Evolutionary conservation across 306 rosid species (phyloP), one percentile per base, ranked within the genome.

Genomic region (Vigna angularis): DNA sequence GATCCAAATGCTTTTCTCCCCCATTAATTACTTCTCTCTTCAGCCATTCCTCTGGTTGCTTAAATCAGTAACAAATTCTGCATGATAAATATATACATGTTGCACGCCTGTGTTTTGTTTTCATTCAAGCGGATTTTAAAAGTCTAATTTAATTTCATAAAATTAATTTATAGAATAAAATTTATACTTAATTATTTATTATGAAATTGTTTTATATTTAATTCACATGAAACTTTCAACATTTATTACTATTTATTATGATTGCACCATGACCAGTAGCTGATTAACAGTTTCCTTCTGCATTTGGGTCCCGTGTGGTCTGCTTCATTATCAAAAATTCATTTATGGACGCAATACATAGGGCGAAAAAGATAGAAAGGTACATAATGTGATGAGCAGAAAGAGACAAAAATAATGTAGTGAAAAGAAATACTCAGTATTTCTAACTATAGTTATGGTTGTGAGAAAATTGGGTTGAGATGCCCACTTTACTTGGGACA

Each of bases 21-120:
- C n/a, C 66, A 50, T 79, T 40, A 36, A 59, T 32, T 58, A 47
- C 61, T 70, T 59, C 22, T 71, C 77, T 48, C 50, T 47, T 13
- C 3, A 5, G 26, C n/a, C 16, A 11, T 0, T 30, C 32, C 28
- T 16, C 56, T 70, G 18, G 77, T 61, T 40, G 55, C 58, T 51
- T 79, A 17, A 42, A 4, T 8, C 52, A 63, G 78, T 42, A 63
- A 55, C 83, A 79, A 52, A 12, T 30, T 72, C 78, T 72, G 83
- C 1, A 40, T 36, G 38, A 36, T 22, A 61, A 36, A 36, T 36
- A 1, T 36, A 36, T 50, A 30, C 4, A 9, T 28, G 40, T 5
- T 50, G 75, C 48, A 50, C 17, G 62, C 10, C 48, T 16, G 5
- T 16, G 1, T 64, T 32, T 17, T 17, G 3, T 17, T 52, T 36